Base-by-base conservation (phyloP, 2,329 filamentous ascomycete species). In the Ciborinia camelliae region DNA sequence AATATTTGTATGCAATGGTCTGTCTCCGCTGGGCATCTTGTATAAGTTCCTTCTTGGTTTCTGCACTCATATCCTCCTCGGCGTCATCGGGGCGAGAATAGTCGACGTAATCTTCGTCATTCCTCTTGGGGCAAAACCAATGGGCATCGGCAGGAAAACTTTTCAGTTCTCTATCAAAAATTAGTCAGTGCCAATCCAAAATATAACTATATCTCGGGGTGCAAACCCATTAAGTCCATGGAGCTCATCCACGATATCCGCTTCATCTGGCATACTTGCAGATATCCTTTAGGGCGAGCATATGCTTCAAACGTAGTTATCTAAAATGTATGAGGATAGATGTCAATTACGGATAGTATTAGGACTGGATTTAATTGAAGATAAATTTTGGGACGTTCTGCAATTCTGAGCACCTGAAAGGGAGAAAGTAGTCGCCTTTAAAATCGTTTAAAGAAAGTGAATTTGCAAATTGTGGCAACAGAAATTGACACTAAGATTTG, bases 61-160 rank as follows among this genome's bases (percentile, higher is more conserved):
- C 80, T 23, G 72, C 69, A 9, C 81, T 80, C 47, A 86, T 77
- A 48, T 79, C 80, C 18, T 79, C 76, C 20, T 83, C 81, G 3
- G 78, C 77, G 6, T 77, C 74, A 51, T 79, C 75, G 4, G 77
- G 78, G 66, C 87, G 81, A 28, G 87, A 81, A 76, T 91, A 91
- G 71, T 87, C 82, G 68, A 85, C 83, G 26, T 76, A 75, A 67
- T 92, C 90, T 1, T 89, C 84, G 54, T 86, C 83, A 70, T 80
- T 78, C 64, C 85, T 76, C 66, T 84, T 86, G 1, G 90, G 88
- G 67, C 90, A 92, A 66, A 91, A 84, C 61, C 91, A 80, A 72
- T 92, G 90, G 30, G 80, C 77, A 18, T 82, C 75, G 10, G 66
- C 26, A 35, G 73, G 73, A 60, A 75, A 74, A 32, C 65, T 69